Evolutionary conservation across 768 basidiomycete genomes (phyloP).

Genomic region (Albatrellus ellisii): DNA sequence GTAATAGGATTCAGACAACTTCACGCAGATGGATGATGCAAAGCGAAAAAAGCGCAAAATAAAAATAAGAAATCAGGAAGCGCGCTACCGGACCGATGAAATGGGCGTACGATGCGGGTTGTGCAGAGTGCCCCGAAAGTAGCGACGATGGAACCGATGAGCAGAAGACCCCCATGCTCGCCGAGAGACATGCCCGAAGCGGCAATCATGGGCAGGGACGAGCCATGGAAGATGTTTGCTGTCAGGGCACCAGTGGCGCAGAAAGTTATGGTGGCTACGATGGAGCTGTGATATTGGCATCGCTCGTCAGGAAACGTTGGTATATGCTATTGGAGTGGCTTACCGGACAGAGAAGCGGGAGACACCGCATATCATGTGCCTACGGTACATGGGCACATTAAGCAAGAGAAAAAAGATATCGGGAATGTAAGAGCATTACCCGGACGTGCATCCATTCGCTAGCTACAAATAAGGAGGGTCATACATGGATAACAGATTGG

Average conservation of each 20-base stretch:
- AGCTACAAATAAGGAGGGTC: conserved; percentile 21
- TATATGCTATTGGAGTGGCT: conserved; percentile 5
- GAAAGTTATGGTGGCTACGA: conserved; percentile 41
- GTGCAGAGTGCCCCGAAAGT: conserved; percentile 5
- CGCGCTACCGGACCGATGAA: conserved; percentile 5
- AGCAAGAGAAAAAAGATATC: background rate
- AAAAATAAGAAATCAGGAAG: conserved; percentile 17
- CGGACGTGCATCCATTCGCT: conserved; percentile 53
- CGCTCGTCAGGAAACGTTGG: background rate
- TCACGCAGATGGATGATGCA: background rate
- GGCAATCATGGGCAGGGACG: conserved; percentile 19
- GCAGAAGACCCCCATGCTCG: conserved; percentile 16
- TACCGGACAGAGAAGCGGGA: conserved; percentile 44
- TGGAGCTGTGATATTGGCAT: conserved; percentile 26
- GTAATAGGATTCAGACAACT: background rate
- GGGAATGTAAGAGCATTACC: conserved; percentile 21
- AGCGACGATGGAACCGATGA: conserved; percentile 16
- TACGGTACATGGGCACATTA: conserved; percentile 13
- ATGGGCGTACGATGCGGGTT: conserved; percentile 7
- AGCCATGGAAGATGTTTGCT: conserved; percentile 24
- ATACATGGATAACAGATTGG: background rate
- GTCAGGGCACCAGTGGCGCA: conserved; percentile 35
- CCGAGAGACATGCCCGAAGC: conserved; percentile 14
- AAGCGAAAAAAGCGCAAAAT: background rate
- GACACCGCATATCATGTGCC: conserved; percentile 53